Conservation (phyloP, 164 flowering plant species). For the Euptelea pleiosperma region DNA sequence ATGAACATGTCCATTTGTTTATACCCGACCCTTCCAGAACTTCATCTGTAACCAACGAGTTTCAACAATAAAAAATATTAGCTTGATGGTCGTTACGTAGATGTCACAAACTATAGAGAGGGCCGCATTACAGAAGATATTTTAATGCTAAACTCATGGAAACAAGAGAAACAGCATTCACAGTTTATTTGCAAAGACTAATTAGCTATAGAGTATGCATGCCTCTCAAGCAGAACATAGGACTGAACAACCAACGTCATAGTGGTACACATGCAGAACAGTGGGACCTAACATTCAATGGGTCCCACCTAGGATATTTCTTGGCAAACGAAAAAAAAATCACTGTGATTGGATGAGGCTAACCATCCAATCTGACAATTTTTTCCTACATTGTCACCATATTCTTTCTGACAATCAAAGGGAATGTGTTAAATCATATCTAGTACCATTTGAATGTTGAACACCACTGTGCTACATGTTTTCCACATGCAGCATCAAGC, state of each 20-base stretch:
- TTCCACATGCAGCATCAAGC: no score
- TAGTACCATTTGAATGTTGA: no score
- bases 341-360: no score
- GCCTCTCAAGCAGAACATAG: no score
- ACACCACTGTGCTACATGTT: no score
- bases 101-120: neutral
- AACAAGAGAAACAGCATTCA: neutral
- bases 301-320: neutral
- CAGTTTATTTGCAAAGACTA: neutral
- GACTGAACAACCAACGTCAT: neutral
- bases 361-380: no score
- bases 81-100: neutral
- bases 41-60: conserved; percentile 36
- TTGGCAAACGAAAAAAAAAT: no score
- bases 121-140: neutral
- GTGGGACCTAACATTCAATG: neutral
- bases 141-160: conserved; percentile 1
- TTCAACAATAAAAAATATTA: conserved; percentile 1
- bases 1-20: conserved; percentile 63
- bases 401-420: conserved; percentile 5
- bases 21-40: conserved; percentile 30
- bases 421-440: neutral
- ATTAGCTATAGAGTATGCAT: no score
- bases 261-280: neutral
- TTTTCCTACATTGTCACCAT: no score